Conservation (phyloP, 257 asterid genomes). For the Plantago ovata region DNA sequence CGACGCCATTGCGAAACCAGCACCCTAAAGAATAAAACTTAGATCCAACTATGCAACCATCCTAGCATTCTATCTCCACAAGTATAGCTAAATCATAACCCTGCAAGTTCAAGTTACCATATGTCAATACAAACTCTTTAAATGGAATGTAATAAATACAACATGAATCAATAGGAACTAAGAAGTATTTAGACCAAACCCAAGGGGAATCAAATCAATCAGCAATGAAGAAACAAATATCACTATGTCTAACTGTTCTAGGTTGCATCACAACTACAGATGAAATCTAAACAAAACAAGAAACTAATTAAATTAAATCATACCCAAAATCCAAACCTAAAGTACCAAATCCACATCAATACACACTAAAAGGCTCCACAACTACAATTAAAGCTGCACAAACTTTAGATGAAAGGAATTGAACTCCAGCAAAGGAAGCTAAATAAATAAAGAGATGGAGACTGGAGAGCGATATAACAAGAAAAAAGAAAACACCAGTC, state of each 20-base stretch:
- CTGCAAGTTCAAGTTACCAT: slow-evolving; percentile 13
- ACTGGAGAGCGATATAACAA: slow-evolving; percentile 15
- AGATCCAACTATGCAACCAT: slow-evolving; percentile 10
- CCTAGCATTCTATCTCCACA: slow-evolving; percentile 4
- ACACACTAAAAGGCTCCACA: slow-evolving; percentile 1
- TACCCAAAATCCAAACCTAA: slow-evolving; percentile 13
- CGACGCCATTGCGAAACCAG: slow-evolving; percentile 50
- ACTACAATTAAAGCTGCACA: slow-evolving; percentile 11
- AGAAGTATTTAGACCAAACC: not conserved
- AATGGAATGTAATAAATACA: not conserved
- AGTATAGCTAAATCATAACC: slow-evolving; percentile 13
- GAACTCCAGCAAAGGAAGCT: slow-evolving; percentile 6
- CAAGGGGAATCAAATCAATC: not conserved
- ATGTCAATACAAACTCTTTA: slow-evolving; percentile 12
- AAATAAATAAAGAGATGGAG: slow-evolving; percentile 2
- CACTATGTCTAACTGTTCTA: not conserved
- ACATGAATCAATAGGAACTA: not conserved
- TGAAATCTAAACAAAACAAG: slow-evolving; percentile 2
- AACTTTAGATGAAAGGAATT: slow-evolving; percentile 9
- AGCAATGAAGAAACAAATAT: not conserved
- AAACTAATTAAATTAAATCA: slow-evolving; percentile 7
- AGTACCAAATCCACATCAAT: not conserved
- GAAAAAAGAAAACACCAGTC: slow-evolving; percentile 25
- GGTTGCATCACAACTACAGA: slow-evolving; percentile 4
- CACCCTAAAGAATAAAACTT: slow-evolving; percentile 7